Evolutionary conservation across 768 basidiomycete genomes (phyloP).

Genomic region (Termitomyces sp.): DNA sequence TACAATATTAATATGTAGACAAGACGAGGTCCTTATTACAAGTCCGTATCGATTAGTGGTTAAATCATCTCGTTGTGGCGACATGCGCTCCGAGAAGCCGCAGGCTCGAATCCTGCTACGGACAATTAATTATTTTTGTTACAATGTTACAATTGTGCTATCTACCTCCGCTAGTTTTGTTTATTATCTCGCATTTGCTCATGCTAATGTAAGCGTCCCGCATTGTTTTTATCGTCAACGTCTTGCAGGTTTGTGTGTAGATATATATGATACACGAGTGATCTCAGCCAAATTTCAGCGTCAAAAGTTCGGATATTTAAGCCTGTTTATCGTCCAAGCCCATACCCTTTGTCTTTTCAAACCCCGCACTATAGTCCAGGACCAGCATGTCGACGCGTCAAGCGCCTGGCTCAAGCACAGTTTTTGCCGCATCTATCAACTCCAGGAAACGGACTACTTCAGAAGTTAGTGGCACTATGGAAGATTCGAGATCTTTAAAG

Average conservation of each 20-base stretch:
- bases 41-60: slow-evolving; percentile 11
- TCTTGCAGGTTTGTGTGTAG: too few relatives aligned
- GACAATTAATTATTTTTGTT: neutral
- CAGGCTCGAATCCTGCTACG: slow-evolving; percentile 12
- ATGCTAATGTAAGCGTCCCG: too few relatives aligned
- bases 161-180: too few relatives aligned
- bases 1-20: too few relatives aligned
- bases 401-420: slow-evolving; percentile 27
- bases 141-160: too few relatives aligned
- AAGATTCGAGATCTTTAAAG: slow-evolving; percentile 22
- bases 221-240: too few relatives aligned
- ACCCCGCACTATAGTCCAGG: neutral
- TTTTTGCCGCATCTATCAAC: slow-evolving; percentile 22
- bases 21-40: neutral
- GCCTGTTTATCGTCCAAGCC: neutral
- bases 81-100: slow-evolving; percentile 5
- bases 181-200: too few relatives aligned
- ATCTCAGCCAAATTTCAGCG: too few relatives aligned
- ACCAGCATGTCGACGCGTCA: slow-evolving; percentile 28
- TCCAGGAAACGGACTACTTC: slow-evolving; percentile 30
- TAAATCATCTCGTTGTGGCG: slow-evolving; percentile 11
- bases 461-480: slow-evolving; percentile 22
- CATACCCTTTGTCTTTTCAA: neutral
- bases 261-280: too few relatives aligned
- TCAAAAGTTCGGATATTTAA: neutral